phyloP scores from a whole-genome alignment of 129 eudicot species.

The Silybum marianum region DNA sequence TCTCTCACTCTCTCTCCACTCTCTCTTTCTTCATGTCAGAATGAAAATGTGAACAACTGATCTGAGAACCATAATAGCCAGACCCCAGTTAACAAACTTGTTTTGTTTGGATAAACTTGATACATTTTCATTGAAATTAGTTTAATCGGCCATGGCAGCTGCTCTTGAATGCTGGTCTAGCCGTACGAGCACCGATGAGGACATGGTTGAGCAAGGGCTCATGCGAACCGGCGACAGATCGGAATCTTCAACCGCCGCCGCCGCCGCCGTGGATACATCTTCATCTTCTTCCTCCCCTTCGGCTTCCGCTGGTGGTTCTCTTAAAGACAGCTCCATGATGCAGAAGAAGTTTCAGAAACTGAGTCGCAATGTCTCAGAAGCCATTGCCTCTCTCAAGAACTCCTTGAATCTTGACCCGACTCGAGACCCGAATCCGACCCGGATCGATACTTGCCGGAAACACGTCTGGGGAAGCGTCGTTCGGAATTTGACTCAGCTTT shows the following conservation, averaged over 20 bases:
- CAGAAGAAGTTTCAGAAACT: constrained; percentile 87
- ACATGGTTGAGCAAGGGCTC: constrained; percentile 88
- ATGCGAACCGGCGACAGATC: constrained; percentile 93
- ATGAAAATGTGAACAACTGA: constrained; percentile 15
- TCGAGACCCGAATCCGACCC: constrained; percentile 58
- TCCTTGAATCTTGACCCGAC: constrained; percentile 77
- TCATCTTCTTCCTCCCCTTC: constrained; percentile 41
- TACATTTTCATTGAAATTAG: background rate
- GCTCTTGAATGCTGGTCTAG: constrained; percentile 99
- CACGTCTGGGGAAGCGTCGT: constrained; percentile 90
- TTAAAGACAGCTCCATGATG: constrained; percentile 57
- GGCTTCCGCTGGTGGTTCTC: constrained; percentile 19
- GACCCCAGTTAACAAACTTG: background rate
- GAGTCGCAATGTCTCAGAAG: constrained; percentile 88
- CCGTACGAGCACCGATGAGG: constrained; percentile 90
- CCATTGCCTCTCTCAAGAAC: constrained; percentile 92
- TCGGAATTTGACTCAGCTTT: constrained; percentile 91
- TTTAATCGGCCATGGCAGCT: constrained; percentile 65
- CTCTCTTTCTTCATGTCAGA: constrained; percentile 35
- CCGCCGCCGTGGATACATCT: constrained; percentile 36
- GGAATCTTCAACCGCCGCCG: constrained; percentile 43
- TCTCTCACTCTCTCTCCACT: background rate
- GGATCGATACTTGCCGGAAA: constrained; percentile 59
- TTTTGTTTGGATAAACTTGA: background rate
- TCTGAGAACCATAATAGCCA: background rate